Base-by-base conservation (phyloP, 2,329 filamentous ascomycete species). In the Aspergillus amoenus region DNA sequence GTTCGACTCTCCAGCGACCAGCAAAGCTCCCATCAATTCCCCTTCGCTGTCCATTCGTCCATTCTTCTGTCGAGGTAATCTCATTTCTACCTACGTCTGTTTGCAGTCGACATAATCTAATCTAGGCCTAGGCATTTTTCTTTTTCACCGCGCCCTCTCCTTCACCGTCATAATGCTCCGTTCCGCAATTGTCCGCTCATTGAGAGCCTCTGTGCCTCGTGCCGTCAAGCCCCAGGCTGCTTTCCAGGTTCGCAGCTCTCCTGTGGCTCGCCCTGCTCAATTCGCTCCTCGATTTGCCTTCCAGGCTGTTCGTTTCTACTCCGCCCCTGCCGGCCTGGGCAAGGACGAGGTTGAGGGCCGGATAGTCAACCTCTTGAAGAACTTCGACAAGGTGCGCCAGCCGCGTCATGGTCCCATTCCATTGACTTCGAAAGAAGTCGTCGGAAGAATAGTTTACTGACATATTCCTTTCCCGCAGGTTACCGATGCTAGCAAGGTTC, bases 311-410 rank as follows among this genome's bases (percentile, higher is more conserved):
- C 84, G 94, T 79, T 89, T 87, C 82, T 99, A 99, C 82, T 91
- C 93, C 66, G 90, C 93, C 53, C 87, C 84, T 59, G 85, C 88
- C 63, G 87, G 88, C 66, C 85, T 97, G 64, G 83, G 85, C 70
- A 88, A 92, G 82, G 82, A 87, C 56, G 91, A 96, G 81, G 90
- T 96, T 57, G 88, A 95, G 81, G 91, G 90, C 60, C 87, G 93
- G 74, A 97, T 97, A 83, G 84, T 96, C 76, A 90, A 91, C 78
- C 82, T 99, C 71, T 79, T 99, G 78, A 89, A 92, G 81, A 93
- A 93, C 77, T 99, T 97, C 76, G 94, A 99, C 82, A 99, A 99
- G 89, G 90, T 93, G 76, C 67, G 81, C 76, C 56, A 30, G 55
- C 59, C 30, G 37, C 37, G 3, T 13, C 17, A 47, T 32, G 6